Evolutionary conservation across 176 grass and related monocot species (phyloP).

Genomic region (Melocanna baccifera): DNA sequence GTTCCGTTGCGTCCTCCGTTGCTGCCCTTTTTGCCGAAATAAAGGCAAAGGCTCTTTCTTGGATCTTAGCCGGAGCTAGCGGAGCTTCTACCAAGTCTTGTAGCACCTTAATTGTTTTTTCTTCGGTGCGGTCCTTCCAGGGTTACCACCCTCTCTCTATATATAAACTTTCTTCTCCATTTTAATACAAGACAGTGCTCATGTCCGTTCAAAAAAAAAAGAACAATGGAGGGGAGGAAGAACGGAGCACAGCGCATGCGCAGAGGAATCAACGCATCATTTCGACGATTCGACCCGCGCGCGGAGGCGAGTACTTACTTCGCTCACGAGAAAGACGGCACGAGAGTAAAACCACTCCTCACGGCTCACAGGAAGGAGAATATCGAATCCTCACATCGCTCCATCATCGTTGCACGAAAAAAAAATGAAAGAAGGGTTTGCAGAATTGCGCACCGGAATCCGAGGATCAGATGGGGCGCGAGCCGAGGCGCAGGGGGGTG

Average conservation of each 20-base stretch:
- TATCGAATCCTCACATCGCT: not conserved
- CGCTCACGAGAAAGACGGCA: not conserved
- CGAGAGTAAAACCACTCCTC: not conserved
- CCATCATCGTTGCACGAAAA: no score
- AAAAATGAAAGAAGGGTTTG: not conserved
- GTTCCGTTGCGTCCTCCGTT: no score
- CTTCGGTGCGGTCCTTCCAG: no score
- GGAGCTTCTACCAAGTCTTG: no score
- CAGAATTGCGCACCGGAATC: constrained; percentile 23
- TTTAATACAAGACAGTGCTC: no score
- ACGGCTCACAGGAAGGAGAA: not conserved
- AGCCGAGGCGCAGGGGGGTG: not conserved
- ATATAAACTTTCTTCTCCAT: no score
- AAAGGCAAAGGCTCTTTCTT: no score
- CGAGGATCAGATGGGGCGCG: not conserved
- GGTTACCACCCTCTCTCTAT: no score
- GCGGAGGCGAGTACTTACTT: not conserved
- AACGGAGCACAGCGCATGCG: not conserved
- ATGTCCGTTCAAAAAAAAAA: no score
- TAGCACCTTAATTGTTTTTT: no score
- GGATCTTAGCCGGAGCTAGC: no score
- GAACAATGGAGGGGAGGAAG: not conserved
- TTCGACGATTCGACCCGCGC: not conserved
- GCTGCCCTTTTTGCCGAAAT: no score
- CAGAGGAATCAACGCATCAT: not conserved